phyloP scores from a whole-genome alignment of 2,329 filamentous ascomycete species.

The Parastagonospora nodorum region DNA sequence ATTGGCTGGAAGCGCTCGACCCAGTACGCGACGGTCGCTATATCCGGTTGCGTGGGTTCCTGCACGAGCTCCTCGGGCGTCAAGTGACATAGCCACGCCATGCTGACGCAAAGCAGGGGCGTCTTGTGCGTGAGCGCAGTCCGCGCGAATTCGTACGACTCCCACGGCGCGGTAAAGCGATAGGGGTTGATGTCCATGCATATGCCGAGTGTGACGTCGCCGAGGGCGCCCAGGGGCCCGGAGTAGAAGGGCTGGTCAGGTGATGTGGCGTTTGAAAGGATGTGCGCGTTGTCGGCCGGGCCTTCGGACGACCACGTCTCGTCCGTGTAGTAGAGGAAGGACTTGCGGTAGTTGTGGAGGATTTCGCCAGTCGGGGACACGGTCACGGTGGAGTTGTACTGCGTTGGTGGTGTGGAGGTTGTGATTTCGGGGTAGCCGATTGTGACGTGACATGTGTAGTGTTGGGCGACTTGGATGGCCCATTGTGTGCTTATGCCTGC shows the following conservation, averaged over 20 bases:
- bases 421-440: conserved; percentile 73
- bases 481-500: conserved; percentile 72
- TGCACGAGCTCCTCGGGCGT: conserved; percentile 54
- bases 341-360: conserved; percentile 66
- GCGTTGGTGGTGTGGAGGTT: conserved; percentile 29
- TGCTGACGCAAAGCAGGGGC: conserved; percentile 70
- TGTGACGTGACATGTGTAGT: conserved; percentile 69
- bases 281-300: conserved; percentile 25
- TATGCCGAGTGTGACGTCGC: conserved; percentile 51
- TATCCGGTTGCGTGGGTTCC: conserved; percentile 63
- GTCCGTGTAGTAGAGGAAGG: conserved; percentile 70
- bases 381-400: conserved; percentile 66
- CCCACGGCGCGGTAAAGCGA: conserved; percentile 63
- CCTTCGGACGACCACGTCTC: conserved; percentile 67
- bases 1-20: conserved; percentile 70
- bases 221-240: conserved; percentile 41
- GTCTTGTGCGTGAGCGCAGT: conserved; percentile 63
- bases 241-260: conserved; percentile 44
- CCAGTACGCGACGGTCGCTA: conserved; percentile 79
- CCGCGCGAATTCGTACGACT: conserved; percentile 61
- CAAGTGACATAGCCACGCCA: conserved; percentile 75
- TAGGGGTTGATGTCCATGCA: conserved; percentile 69
- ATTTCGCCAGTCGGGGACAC: conserved; percentile 60
- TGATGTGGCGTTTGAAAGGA: conserved; percentile 20
- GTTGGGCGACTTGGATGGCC: conserved; percentile 69